Base-by-base conservation (phyloP, 2,329 filamentous ascomycete species). In the Cyclaneusma minus region DNA sequence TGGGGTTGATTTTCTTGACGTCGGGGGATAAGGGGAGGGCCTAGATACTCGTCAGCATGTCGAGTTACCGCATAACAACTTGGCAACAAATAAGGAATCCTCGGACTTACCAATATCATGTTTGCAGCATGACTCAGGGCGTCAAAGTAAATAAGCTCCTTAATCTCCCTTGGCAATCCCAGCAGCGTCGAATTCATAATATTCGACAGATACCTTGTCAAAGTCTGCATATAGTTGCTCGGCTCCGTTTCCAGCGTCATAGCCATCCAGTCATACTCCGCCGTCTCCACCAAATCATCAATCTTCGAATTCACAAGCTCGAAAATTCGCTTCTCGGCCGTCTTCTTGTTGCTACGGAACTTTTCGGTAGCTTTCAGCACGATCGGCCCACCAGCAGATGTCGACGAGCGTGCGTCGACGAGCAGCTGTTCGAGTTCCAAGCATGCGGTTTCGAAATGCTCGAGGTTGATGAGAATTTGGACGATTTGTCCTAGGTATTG, bases 241-340 rank as follows among this genome's bases (percentile, higher is more conserved):
- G 85, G 81, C 41, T 89, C 79, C 1, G 60, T 58, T 11, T 75
- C 69, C 13, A 69, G 56, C 5, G 62, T 68, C 4, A 64, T 59
- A 6, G 66, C 60, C 51, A 65, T 68, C 77, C 89, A 98, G 49
- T 95, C 83, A 47, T 98, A 98, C 52, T 98, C 89, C 16, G 89
- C 87, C 0, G 85, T 95, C 42, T 94, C 87, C 29, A 98, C 80
- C 7, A 98, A 66, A 47, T 98, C 89, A 45, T 95, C 87, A 41
- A 98, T 95, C 58, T 98, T 98, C 30, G 81, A 91, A 55, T 98
- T 95, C 35, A 98, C 89, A 1, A 98, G 67, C 53, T 98, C 91
- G 45, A 98, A 98, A 31, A 98, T 95, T 17, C 91, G 78, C 54
- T 94, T 93, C 47, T 94, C 87, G 0, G 89, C 89, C 2, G 79